Evolutionary conservation across 75 land plant genomes (phyloP), one percentile per base, ranked within the genome.

Genomic region (Isoetes taiwanensis): DNA sequence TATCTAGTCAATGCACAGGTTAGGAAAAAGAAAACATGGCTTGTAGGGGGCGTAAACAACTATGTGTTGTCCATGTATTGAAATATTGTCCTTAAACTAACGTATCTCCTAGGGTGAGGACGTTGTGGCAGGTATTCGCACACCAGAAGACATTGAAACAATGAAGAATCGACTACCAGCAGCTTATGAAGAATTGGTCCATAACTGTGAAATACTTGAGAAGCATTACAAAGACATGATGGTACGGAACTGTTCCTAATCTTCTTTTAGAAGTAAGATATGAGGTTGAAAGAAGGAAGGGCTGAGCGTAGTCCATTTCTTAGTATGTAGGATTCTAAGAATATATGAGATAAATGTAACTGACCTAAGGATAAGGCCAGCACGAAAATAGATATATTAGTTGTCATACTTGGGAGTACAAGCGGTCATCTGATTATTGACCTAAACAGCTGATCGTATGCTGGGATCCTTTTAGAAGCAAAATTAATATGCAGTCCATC

Each of bases 141-240:
- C 98, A 41, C 98, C 98, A 11, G 80, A 87, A 69, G 86, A 87
- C 43, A 65, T 93, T 52, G 81, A 84, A 32, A 50, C 65, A 38
- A 87, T 93, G 98, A 84, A 80, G 56, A 61, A 62, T 30, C 75
- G 68, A 57, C 76, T 93, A 83, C 98, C 98, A 54, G 79, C 81
- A 54, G 89, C 95, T 20, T 93, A 93, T 67, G 59, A 75, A 28
- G 98, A 93, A 76, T 83, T 93, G 26, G 83, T 84, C 10, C 81
- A 93, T 54, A 93, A 93, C 58, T 93, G 98, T 58, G 72, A 79
- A 46, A 93, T 93, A 32, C 75, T 93, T n/a, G 98, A 93, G 65
- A 54, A 58, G 31, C 98, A 93, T 64, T 93, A 93, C 75, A 93
- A 93, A 65, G 98, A 93, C 50, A 93, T 93, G 98, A 93, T 93